phyloP scores from a whole-genome alignment of 805 yeast species.

The Yarrowia deformans region DNA sequence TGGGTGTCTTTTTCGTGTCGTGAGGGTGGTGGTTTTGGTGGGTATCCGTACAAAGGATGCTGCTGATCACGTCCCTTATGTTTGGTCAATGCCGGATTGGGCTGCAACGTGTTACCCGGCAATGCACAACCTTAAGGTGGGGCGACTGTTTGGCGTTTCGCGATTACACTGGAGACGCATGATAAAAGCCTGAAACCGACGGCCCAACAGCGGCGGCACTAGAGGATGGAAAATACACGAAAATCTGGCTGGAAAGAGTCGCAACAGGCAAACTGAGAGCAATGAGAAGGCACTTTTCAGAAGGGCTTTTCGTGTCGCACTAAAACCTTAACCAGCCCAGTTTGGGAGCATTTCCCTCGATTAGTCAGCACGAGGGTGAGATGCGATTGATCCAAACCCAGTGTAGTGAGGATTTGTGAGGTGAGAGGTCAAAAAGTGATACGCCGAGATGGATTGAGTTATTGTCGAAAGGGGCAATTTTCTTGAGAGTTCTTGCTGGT shows the following conservation, averaged over 20 bases:
- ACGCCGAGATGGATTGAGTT: too few species aligned
- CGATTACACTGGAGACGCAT: constrained; percentile 9
- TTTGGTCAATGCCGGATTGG: constrained; percentile 29
- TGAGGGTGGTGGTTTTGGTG: neutral
- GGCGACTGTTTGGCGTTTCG: constrained; percentile 39
- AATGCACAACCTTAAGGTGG: neutral
- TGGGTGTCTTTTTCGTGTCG: too few species aligned
- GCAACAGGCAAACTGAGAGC: too few species aligned
- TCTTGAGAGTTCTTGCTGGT: too few species aligned
- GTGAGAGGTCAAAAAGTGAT: too few species aligned
- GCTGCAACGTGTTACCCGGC: constrained; percentile 22
- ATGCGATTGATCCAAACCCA: too few species aligned
- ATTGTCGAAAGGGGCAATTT: too few species aligned
- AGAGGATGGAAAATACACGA: neutral
- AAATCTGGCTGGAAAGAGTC: neutral
- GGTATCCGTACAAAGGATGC: neutral
- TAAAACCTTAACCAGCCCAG: constrained; percentile 29
- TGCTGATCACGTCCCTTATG: constrained; percentile 23
- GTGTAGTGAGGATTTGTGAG: too few species aligned
- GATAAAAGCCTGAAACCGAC: neutral
- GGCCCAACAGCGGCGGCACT: neutral
- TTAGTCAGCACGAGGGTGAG: neutral
- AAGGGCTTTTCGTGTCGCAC: neutral
- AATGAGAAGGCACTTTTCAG: too few species aligned
- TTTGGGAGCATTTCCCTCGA: neutral